Evolutionary conservation across 2,329 filamentous ascomycete genomes (phyloP).

Genomic region (Didymella keratinophila): DNA sequence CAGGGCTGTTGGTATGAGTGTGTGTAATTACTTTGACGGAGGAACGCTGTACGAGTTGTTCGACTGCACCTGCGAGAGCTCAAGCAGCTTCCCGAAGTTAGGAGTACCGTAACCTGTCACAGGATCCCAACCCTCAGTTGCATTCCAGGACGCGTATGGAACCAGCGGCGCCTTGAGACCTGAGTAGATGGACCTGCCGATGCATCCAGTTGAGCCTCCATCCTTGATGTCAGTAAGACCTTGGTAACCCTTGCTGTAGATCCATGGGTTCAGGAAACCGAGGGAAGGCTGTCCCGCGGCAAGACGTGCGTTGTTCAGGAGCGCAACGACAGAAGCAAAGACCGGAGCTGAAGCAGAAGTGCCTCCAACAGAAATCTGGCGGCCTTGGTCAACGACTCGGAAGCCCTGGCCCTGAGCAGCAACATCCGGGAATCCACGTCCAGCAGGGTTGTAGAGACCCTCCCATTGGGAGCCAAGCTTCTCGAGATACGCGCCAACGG

Average conservation of each 20-base stretch:
- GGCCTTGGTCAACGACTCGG: conserved; percentile 48
- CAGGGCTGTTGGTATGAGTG: neutral
- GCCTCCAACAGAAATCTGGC: conserved; percentile 44
- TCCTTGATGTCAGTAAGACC: conserved; percentile 60
- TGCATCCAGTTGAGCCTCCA: conserved; percentile 58
- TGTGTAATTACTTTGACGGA: neutral
- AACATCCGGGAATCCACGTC: conserved; percentile 57
- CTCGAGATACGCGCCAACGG: conserved; percentile 51
- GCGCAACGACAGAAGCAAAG: conserved; percentile 48
- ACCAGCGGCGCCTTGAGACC: conserved; percentile 51
- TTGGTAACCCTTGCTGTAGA: conserved; percentile 52
- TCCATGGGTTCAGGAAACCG: conserved; percentile 53
- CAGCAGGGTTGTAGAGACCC: conserved; percentile 54
- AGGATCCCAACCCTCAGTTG: conserved; percentile 60
- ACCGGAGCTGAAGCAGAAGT: conserved; percentile 52
- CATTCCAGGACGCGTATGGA: conserved; percentile 60
- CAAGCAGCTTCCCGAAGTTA: conserved; percentile 46
- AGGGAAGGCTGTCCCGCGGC: conserved; percentile 45
- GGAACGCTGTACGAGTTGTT: conserved; percentile 28
- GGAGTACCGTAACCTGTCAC: conserved; percentile 56
- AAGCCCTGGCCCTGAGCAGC: conserved; percentile 51
- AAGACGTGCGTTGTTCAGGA: conserved; percentile 51
- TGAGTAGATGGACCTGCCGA: conserved; percentile 49
- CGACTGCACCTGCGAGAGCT: conserved; percentile 30
- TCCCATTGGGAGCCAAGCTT: conserved; percentile 51